Base-by-base conservation (phyloP, 805 yeast species). In the Lipomyces japonicus region DNA sequence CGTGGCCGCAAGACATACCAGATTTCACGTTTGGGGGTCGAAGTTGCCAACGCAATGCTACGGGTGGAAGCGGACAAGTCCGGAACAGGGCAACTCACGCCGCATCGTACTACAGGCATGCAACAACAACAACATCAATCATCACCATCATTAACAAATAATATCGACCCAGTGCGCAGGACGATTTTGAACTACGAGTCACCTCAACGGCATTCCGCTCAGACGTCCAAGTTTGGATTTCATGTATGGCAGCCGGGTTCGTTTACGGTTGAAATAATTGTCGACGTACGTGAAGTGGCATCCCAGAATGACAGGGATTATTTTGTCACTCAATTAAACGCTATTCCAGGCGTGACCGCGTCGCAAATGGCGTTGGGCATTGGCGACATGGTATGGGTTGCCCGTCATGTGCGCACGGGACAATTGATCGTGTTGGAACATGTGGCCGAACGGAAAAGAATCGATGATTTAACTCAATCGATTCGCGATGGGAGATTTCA, bases 331-430 rank as follows among this genome's bases (percentile, higher is more conserved):
- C 77, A 82, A 36, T 69, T 91, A 16, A 63, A 61, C 0, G 66
- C 71, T 18, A 63, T 71, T 7, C 31, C 39, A n/a, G 82, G 81
- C 0, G 71, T 84, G 1, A 65, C 68, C 2, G 71, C 78, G 44
- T 82, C 78, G 19, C 77, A 75, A 0, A 66, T 78, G 42, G 71
- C 86, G 1, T 71, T 93, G 25, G 70, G 93, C 0, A 78, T 90
- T 2, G 97, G 98, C 4, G 99, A 93, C 69, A 83, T 84, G 0
- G 55, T 84, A 7, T 93, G 97, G 98, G 74, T 89, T 2, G 98
- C 96, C 0, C 75, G 76, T 48, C 77, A 88, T 61, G 76, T 71
- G 45, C 59, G 52, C 0, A 76, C 86, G 0, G 74, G 76, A 1
- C 75, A 76, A 46, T 82, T 82, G 47, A 87, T 82, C 3, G 83